Evolutionary conservation across 805 yeast species (phyloP), one percentile per base, ranked within the genome.

Genomic region (Blastobotrys robertii): DNA sequence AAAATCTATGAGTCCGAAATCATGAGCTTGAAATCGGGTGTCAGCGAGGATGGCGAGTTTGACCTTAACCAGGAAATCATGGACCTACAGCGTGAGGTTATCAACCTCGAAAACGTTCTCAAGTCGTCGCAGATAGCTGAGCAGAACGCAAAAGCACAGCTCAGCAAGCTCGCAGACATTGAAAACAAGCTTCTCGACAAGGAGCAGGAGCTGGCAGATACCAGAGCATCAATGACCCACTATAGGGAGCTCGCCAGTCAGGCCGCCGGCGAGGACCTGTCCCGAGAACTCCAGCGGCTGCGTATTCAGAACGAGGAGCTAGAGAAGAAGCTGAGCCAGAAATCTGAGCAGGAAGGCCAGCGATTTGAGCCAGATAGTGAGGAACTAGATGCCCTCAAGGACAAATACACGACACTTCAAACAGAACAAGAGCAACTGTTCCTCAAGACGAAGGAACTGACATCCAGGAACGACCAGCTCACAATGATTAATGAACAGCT

Each of bases 121-220:
- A 49, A 52, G 28, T 30, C 44, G 10, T 45, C 54, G 31, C 51
- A 53, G 33, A 42, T 43, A 47, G 48, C 45, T 31, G 64, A 52
- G 43, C 45, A 46, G 41, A 60, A 55, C 37, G 54, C 60, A 25
- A 53, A 54, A 29, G 51, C 52, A 34, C 62, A 62, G 50, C 53
- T 62, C 12, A 42, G 53, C 1, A 54, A 57, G 11, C 55, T 63
- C 37, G 66, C 66, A 4, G 60, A 59, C 14, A 54, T 61, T 51
- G 65, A 63, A 40, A 63, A 63, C 48, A 45, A 50, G 37, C 49
- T 62, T 5, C 58, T 62, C 8, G 53, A 54, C 38, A 63, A 58
- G 45, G 58, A 55, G 32, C 54, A 53, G 42, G 54, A 54, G 42
- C 42, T 53, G 25, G 19, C 34, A 9, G 56, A 52, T 11, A 50